Base-by-base conservation (phyloP, 1,139 yeast genomes). In the Wickerhamomyces sp. region DNA sequence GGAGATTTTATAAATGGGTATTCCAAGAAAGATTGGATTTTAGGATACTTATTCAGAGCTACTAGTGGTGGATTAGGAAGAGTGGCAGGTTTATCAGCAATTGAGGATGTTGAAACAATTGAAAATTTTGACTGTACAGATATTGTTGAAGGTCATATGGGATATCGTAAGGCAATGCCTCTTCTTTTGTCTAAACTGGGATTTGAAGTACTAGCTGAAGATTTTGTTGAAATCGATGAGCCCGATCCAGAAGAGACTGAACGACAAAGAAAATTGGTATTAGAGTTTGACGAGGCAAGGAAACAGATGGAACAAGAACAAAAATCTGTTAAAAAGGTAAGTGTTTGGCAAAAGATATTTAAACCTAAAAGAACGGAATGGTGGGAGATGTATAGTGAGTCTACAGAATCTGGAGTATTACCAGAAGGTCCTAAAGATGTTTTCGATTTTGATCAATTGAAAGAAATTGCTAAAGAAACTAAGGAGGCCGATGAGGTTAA, bases 171-270 rank as follows among this genome's bases (percentile, higher is more conserved):
- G 47, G 90, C 89, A 12, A 88, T 94, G 72, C 98, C 98, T 1
- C 78, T 76, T 51, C 70, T 94, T 37, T 61, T 94, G 49, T 74
- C 75, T 48, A 63, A 65, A 36, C 58, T 86, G 32, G 89, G 87
- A 9, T 86, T 95, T 81, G 85, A 87, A 45, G 86, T 92, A 3
- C 61, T 89, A 37, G 78, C 85, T 49, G 98, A 92, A 47, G 96
- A 90, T 58, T 92, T 94, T 59, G 82, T 86, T 14, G 99, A 94
- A 61, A 90, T 94, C 48, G 97, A 90, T 56, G 97, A 92, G 54
- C 95, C 97, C 0, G 96, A 92, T 60, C 89, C 95, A 3, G 96
- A 87, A 49, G 81, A 83, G 56, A 76, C 80, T 17, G 89, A 88
- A 50, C 78, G 77, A 41, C 94, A 89, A 54, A 70, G 96, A 44